Evolutionary conservation across 495 filamentous ascomycete species (phyloP).

Genomic region (Penicillium malachiteum): DNA sequence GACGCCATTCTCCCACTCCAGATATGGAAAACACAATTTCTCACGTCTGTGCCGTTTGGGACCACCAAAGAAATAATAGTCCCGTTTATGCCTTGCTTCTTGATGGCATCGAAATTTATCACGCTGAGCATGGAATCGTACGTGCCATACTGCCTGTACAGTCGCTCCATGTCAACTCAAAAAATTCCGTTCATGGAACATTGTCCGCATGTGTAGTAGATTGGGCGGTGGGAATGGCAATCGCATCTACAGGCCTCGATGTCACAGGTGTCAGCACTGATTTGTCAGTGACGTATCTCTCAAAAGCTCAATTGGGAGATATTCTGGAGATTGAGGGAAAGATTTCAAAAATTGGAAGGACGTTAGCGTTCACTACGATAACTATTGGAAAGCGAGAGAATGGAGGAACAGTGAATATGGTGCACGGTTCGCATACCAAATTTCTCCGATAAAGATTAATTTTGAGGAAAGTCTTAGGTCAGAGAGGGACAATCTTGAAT

Average conservation of each 20-base stretch:
- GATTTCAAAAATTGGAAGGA: conserved; percentile 60
- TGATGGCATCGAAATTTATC: neutral
- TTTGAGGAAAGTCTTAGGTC: too few relatives aligned
- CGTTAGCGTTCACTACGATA: conserved; percentile 59
- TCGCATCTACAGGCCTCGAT: conserved; percentile 59
- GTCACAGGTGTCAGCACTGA: conserved; percentile 69
- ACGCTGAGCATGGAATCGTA: neutral
- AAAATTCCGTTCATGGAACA: conserved; percentile 50
- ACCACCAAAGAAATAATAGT: neutral
- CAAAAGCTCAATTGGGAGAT: conserved; percentile 61
- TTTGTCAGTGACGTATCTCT: conserved; percentile 66
- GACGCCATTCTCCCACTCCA: neutral
- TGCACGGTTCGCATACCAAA: neutral
- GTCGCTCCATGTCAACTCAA: neutral
- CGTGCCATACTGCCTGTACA: neutral
- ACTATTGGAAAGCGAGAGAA: neutral
- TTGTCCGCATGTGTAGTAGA: conserved; percentile 65
- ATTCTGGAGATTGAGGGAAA: conserved; percentile 60
- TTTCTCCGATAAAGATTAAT: neutral
- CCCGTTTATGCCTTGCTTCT: neutral
- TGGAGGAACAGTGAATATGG: neutral
- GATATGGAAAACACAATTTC: neutral
- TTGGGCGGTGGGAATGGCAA: conserved; percentile 70
- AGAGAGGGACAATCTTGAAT: too few relatives aligned
- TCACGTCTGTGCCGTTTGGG: neutral